Evolutionary conservation across 257 asterid species (phyloP).

Genomic region (Przewalskia tangutica): DNA sequence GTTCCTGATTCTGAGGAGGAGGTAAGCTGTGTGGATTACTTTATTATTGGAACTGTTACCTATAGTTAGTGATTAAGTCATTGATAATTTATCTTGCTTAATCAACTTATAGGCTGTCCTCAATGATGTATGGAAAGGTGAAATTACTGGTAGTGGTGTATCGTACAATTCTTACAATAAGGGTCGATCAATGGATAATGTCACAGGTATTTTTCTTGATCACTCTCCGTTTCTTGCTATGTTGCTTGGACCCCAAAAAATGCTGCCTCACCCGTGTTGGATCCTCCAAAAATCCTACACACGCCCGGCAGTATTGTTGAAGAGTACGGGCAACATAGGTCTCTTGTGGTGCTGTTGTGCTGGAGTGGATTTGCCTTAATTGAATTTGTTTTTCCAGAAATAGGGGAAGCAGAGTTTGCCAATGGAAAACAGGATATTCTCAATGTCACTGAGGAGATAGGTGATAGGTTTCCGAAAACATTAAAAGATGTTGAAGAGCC

Average conservation of each 20-base stretch:
- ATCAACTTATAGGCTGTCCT: slow-evolving; percentile 43
- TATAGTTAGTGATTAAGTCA: not conserved
- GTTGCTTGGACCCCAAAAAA: no score
- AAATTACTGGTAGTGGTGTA: slow-evolving; percentile 62
- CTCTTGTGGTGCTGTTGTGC: no score
- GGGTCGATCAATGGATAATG: slow-evolving; percentile 21
- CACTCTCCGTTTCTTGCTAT: no score
- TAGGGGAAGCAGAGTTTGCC: slow-evolving; percentile 22
- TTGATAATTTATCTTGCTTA: not conserved
- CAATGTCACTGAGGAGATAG: slow-evolving; percentile 12
- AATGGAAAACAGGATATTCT: no score
- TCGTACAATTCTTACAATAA: slow-evolving; percentile 60
- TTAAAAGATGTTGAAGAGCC: slow-evolving; percentile 20
- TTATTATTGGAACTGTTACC: not conserved
- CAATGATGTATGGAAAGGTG: slow-evolving; percentile 80
- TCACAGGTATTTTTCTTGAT: slow-evolving; percentile 35
- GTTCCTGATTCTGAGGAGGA: slow-evolving; percentile 56
- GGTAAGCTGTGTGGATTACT: slow-evolving; percentile 28
- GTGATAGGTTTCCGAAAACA: slow-evolving; percentile 22
- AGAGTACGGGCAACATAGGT: no score
- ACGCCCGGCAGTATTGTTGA: no score
- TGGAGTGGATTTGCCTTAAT: no score
- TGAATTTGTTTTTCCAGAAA: slow-evolving; percentile 16
- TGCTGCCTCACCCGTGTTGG: no score
- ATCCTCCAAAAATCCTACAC: no score